Evolutionary conservation across 106 monocot genomes (phyloP), one percentile per base, ranked within the genome.

Genomic region (Gastrodia elata): DNA sequence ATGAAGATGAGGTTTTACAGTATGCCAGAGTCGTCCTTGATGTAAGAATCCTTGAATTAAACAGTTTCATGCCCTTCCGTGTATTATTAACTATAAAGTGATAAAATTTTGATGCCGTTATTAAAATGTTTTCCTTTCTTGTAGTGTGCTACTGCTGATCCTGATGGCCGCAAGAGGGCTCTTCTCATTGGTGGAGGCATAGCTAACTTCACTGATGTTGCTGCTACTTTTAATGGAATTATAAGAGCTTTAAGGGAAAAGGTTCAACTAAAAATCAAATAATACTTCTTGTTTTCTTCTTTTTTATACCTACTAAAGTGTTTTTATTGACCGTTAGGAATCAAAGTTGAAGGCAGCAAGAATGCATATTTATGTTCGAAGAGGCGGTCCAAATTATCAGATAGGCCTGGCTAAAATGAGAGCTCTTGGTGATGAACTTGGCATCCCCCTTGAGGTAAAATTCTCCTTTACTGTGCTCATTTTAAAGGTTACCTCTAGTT

Each of bases 151-250:
- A 94, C 94, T 35, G 84, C 94, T 2, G 87, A 91, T 65, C 94
- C 94, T 34, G 91, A 94, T 85, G 94, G 94, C 28, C 82, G 83
- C 8, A 94, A 85, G 83, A 82, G 94, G 85, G 94, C 88, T 32
- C 88, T 94, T 75, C 84, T 94, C 32, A 89, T 94, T 69, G 94
- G 94, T 48, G 94, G 94, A 22, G 94, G 94, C 36, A 94, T 94
- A 71, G 91, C 91, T 20, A 94, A 94, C 85, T 94, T 94, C 71
- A 94, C 94, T 36, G 91, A 94, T 78, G 94, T 91, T 73, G 91
- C 91, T 76, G 81, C 91, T 68, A 94, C 94, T 38, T 91, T 94
- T 55, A 91, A 69, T 65, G 94, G 91, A 67, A 91, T 94, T 73
- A 94, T 94, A 44, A 77, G 88, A 22, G 94, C 94, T 32, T 61